These are phyloP conservation scores for Penicillium canariense DNA, from an alignment of 495 filamentous ascomycete genomes.

Conservation along the genomic window DNA sequence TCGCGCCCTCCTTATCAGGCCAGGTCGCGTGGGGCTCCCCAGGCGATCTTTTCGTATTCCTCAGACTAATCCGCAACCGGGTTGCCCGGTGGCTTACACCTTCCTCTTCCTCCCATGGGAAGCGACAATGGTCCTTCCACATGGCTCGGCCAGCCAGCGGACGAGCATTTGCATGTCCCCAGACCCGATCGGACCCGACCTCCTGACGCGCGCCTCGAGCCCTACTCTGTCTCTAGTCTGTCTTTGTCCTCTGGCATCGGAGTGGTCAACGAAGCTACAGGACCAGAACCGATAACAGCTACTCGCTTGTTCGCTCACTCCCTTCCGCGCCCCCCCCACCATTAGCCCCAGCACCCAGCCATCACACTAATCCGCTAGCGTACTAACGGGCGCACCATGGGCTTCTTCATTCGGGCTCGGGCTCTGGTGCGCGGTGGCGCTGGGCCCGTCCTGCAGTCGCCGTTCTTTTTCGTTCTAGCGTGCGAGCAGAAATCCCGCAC, in stretches of 20 bases:
- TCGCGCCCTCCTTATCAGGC: slow-evolving; percentile 3
- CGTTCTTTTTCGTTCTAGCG: neutral
- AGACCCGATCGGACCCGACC: too few relatives aligned
- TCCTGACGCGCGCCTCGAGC: too few relatives aligned
- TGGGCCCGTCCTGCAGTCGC: neutral
- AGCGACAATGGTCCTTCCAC: too few relatives aligned
- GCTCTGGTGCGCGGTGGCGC: slow-evolving; percentile 5
- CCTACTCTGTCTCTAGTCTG: too few relatives aligned
- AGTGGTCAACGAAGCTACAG: too few relatives aligned
- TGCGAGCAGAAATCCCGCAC: slow-evolving; percentile 2
- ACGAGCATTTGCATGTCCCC: too few relatives aligned
- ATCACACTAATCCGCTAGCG: neutral
- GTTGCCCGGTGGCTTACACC: neutral
- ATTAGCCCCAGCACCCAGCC: neutral
- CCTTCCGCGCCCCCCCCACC: neutral
- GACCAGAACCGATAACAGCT: too few relatives aligned
- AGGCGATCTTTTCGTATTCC: slow-evolving; percentile 19
- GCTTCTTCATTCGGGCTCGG: neutral
- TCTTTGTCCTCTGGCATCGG: too few relatives aligned
- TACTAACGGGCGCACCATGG: neutral
- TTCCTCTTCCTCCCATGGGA: neutral
- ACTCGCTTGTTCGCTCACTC: too few relatives aligned
- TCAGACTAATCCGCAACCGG: slow-evolving; percentile 1
- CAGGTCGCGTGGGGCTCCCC: slow-evolving; percentile 1
- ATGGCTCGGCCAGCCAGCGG: too few relatives aligned